Percentiles rank a stretch among this genome's conserved stretches.
Conservation (phyloP, 768 basidiomycete species). For the Mycena albidolilacea region DNA sequence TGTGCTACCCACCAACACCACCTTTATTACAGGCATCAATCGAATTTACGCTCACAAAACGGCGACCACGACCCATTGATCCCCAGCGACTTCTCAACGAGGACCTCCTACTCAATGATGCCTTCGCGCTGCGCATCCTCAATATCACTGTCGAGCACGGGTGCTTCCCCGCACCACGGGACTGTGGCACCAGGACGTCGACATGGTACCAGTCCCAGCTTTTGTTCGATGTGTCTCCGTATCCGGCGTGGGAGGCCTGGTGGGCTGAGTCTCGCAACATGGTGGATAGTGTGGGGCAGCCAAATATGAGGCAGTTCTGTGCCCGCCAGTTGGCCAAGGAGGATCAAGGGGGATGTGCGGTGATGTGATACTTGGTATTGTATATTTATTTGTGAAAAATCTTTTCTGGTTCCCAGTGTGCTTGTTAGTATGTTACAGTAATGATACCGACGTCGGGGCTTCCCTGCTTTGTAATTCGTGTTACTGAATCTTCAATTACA, state of each 20-base stretch:
- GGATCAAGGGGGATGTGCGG: background rate
- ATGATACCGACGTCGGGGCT: too few species aligned
- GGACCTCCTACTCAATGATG: slow-evolving; percentile 14
- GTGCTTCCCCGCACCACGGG: background rate
- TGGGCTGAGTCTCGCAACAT: background rate
- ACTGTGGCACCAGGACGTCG: background rate
- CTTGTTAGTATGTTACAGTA: too few species aligned
- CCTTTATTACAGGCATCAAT: slow-evolving; percentile 7
- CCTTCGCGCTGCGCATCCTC: slow-evolving; percentile 20
- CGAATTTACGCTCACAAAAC: slow-evolving; percentile 24
- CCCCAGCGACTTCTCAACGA: slow-evolving; percentile 3
- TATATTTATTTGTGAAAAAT: too few species aligned
- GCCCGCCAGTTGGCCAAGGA: background rate
- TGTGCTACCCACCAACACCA: background rate
- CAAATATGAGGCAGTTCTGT: slow-evolving; percentile 11
- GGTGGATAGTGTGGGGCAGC: slow-evolving; percentile 16
- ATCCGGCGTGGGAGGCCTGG: slow-evolving; percentile 17
- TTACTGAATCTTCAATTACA: too few species aligned
- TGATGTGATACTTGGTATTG: background rate
- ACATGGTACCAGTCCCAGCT: background rate
- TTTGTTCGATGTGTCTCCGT: slow-evolving; percentile 16
- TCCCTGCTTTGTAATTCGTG: too few species aligned
- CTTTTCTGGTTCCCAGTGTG: too few species aligned
- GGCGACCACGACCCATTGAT: background rate
- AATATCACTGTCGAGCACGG: slow-evolving; percentile 18